Conservation (phyloP, 139 green algal species). For the Chlamydomonas asymmetrica region DNA sequence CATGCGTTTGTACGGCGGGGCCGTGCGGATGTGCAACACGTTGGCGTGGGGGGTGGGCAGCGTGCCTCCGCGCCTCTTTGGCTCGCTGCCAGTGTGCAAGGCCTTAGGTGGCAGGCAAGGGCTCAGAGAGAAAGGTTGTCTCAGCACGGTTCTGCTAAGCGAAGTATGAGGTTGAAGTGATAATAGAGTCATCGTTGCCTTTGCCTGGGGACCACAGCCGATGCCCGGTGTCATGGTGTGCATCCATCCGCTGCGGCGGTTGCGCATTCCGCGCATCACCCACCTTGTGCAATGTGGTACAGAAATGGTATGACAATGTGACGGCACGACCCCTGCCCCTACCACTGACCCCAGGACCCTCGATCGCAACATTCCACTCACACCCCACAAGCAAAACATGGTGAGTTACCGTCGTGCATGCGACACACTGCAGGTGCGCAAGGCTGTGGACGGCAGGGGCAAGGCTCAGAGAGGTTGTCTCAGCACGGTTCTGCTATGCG, state of each 20-base stretch:
- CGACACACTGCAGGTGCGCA: neutral
- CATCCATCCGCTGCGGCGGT: no score
- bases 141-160: constrained; percentile 10
- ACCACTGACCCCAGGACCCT: no score
- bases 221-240: no score
- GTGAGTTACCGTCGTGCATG: no score
- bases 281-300: no score
- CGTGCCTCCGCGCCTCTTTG: neutral
- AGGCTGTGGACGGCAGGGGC: no score
- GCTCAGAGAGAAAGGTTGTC: constrained; percentile 36
- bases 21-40: neutral
- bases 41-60: neutral
- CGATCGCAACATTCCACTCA: neutral
- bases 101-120: no score
- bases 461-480: constrained; percentile 35
- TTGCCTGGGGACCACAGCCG: no score
- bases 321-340: no score
- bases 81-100: neutral
- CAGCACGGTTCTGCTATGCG: constrained; percentile 8
- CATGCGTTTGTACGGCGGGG: neutral
- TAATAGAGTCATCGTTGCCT: neutral
- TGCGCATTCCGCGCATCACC: no score
- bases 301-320: no score
- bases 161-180: constrained; percentile 26
- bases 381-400: no score